These are phyloP conservation scores for Lactarius hatsudake DNA, from an alignment of 768 basidiomycete genomes.

Conservation along the genomic window DNA sequence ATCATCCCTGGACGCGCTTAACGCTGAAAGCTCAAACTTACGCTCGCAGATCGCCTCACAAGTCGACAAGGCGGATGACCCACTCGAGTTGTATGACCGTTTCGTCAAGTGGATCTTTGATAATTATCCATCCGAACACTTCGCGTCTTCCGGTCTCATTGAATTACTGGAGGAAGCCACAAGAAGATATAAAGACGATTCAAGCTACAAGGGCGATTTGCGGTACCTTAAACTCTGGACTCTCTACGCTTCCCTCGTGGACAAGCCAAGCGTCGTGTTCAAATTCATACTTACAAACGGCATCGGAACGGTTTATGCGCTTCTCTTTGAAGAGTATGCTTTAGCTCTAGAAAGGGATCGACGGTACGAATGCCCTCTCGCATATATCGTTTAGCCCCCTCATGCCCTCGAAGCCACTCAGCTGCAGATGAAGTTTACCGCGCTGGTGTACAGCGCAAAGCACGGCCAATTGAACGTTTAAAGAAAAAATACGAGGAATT, in stretches of 20 bases:
- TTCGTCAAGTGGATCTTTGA: constrained; percentile 90
- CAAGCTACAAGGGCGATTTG: constrained; percentile 81
- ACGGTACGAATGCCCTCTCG: constrained; percentile 48
- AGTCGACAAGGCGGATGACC: constrained; percentile 70
- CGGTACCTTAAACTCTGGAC: constrained; percentile 93
- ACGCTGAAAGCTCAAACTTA: constrained; percentile 15
- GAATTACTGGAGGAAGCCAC: constrained; percentile 86
- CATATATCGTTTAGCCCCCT: constrained; percentile 2
- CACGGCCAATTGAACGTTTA: constrained; percentile 79
- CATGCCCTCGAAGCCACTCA: constrained; percentile 45
- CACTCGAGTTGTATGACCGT: constrained; percentile 78
- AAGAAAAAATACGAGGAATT: constrained; percentile 82
- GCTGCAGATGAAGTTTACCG: constrained; percentile 83
- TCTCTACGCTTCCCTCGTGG: constrained; percentile 77
- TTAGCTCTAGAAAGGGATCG: constrained; percentile 69
- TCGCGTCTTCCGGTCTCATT: constrained; percentile 67
- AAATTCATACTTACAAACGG: constrained; percentile 49
- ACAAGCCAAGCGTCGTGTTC: constrained; percentile 64
- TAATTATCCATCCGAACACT: constrained; percentile 65
- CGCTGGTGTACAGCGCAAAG: constrained; percentile 77
- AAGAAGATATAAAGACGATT: constrained; percentile 74
- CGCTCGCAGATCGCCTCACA: constrained; percentile 36
- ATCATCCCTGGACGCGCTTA: constrained; percentile 7
- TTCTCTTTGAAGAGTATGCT: constrained; percentile 92
- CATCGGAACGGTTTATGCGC: constrained; percentile 65